A percentile compares a stretch with the other conserved stretches of the same genome.
Conservation (phyloP, 495 filamentous ascomycete species). For the Symbiotaphrina buchneri region DNA sequence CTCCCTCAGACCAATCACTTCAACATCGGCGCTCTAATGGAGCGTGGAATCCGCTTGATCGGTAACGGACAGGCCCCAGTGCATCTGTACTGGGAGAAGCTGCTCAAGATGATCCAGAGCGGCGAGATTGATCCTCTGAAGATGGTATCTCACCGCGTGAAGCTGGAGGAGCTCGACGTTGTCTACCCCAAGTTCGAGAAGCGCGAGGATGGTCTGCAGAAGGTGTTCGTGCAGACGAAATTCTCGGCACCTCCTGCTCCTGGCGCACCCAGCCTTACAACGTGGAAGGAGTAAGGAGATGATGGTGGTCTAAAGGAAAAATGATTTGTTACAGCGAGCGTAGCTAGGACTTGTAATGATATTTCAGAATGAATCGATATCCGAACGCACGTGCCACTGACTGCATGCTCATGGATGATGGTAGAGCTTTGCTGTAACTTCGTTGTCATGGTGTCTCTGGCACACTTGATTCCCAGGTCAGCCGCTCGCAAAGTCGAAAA, state of each 20-base stretch:
- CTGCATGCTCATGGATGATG: too few relatives aligned
- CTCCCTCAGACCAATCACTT: conserved; percentile 45
- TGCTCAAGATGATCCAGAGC: conserved; percentile 42
- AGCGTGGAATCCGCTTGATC: conserved; percentile 59
- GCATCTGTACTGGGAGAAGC: conserved; percentile 59
- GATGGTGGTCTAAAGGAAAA: too few relatives aligned
- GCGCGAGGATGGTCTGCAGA: conserved; percentile 45
- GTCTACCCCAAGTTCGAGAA: conserved; percentile 51
- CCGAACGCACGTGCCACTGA: too few relatives aligned
- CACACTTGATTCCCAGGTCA: too few relatives aligned
- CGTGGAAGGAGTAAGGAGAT: too few relatives aligned
- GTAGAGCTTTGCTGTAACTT: too few relatives aligned
- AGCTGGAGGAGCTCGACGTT: conserved; percentile 48
- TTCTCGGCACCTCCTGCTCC: conserved; percentile 29
- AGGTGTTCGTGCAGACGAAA: conserved; percentile 47
- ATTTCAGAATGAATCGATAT: too few relatives aligned
- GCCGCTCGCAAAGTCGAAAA: too few relatives aligned
- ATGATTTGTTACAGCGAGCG: too few relatives aligned
- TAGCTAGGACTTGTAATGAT: too few relatives aligned
- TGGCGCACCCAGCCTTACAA: conserved; percentile 31
- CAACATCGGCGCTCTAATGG: conserved; percentile 72
- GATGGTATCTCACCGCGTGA: conserved; percentile 63
- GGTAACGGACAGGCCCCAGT: conserved; percentile 76
- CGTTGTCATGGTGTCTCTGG: too few relatives aligned
- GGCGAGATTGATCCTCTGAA: conserved; percentile 55